Evolutionary conservation across 2,329 filamentous ascomycete genomes (phyloP).

Genomic region (Cadophora sp.): DNA sequence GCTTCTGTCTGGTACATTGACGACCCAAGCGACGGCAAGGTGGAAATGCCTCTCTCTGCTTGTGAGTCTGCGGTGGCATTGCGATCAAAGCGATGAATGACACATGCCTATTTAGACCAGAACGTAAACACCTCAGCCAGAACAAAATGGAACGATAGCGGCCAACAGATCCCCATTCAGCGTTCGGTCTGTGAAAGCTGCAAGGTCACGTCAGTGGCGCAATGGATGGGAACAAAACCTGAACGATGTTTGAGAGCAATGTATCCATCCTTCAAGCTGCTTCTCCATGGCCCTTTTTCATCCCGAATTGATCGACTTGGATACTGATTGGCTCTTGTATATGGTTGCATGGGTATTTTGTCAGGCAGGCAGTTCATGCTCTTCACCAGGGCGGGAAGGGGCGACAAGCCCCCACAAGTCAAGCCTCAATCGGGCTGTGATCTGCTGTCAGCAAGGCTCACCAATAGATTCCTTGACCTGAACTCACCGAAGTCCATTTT

Average conservation of each 20-base stretch:
- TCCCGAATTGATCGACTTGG: not conserved
- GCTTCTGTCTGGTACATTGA: too few species aligned
- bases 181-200: not conserved
- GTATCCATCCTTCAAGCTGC: not conserved
- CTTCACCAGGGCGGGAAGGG: not conserved
- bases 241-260: not conserved
- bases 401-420: conserved; percentile 3
- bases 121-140: not conserved
- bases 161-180: not conserved
- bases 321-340: not conserved
- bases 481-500: conserved; percentile 22
- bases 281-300: not conserved
- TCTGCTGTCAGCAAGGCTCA: conserved; percentile 19
- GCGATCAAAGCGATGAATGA: too few species aligned
- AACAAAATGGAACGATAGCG: not conserved
- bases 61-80: too few species aligned
- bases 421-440: conserved; percentile 10
- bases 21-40: too few species aligned
- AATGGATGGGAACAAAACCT: not conserved
- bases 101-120: too few species aligned
- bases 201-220: conserved; percentile 3
- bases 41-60: too few species aligned
- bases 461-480: conserved; percentile 9
- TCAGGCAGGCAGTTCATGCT: not conserved
- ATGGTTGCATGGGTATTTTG: not conserved